Evolutionary conservation across 202 grass and related monocot genomes (phyloP), one percentile per base, ranked within the genome.

Genomic region (Eragrostis tef): DNA sequence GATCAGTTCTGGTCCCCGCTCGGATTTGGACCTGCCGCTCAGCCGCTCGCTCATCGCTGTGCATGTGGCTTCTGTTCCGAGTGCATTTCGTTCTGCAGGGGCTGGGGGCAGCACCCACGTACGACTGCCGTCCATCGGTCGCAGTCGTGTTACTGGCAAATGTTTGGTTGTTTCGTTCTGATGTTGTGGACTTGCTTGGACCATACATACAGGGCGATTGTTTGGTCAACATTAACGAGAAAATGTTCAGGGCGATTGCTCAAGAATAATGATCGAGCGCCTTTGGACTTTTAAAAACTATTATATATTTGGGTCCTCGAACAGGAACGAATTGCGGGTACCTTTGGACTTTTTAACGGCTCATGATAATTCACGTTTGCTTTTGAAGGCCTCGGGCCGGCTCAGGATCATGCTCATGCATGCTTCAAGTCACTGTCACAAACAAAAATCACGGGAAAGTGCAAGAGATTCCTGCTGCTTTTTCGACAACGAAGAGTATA

Each of bases 391-490:
- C 6, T 53, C 2, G 6, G 51, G 6, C 51, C 51, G 19, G 34
- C 34, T 39, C 5, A 8, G 51, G 51, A 16, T n/a, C 51, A 16
- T 5, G 51, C 7, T 53, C 73, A 70, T 7, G 74, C 74, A 41
- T 20, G 41, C 41, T 13, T 67, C 26, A 79, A 14, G 74, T 73
- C 74, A 27, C 11, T 27, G 14, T 78, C 73, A 34, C 58, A 45
- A 61, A 24, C 74, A 39, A 27, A 57, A 87, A 29, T 83, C 67
- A 87, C 58, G 80, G 49, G 7, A 78, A 87, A 83, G 46, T 3
- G 10, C 2, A 71, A 13, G 39, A 58, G 48, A 78, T 67, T 78
- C 24, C 48, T 31, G 17, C 24, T 15, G 11, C 31, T 70, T 42
- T 56, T 14, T 39, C 47, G 57, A 78, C 6, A 83, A 42, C 46